Evolutionary conservation across 768 basidiomycete species (phyloP).

Genomic region (Pleurotus tuoliensis): DNA sequence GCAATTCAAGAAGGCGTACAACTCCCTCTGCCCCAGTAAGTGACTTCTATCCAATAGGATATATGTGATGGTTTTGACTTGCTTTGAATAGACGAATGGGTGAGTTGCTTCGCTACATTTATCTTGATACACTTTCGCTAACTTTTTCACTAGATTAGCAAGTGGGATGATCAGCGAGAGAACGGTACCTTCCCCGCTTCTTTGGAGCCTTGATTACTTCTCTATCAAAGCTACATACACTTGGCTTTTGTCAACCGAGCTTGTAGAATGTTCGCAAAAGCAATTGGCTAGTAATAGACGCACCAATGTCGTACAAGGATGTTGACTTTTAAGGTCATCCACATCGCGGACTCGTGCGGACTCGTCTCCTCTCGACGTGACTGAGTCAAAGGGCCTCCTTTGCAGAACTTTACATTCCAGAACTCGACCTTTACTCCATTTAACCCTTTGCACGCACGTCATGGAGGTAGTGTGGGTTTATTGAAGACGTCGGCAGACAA

Average conservation of each 20-base stretch:
- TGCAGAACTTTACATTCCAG: not conserved
- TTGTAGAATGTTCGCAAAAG: constrained; percentile 2
- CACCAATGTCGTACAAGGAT: not conserved
- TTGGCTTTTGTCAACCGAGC: not conserved
- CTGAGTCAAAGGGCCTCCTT: not conserved
- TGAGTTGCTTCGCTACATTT: constrained; percentile 27
- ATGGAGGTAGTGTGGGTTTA: constrained; percentile 5
- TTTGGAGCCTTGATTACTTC: constrained; percentile 52
- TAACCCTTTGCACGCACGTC: not conserved
- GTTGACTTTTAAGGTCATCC: not conserved
- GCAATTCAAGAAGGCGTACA: constrained; percentile 95
- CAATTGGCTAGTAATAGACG: not conserved
- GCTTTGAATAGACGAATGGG: constrained; percentile 79
- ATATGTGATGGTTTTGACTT: constrained; percentile 8
- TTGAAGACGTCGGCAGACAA: constrained; percentile 3
- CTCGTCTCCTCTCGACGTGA: no score
- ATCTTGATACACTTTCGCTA: constrained; percentile 10
- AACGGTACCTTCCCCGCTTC: constrained; percentile 90
- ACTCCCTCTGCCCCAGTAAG: constrained; percentile 97
- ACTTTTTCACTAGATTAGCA: constrained; percentile 52
- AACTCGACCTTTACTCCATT: not conserved
- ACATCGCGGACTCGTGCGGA: not conserved
- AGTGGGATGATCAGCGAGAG: constrained; percentile 96
- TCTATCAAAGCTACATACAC: not conserved
- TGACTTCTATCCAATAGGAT: constrained; percentile 17